phyloP scores from a whole-genome alignment of 345 rosid species.

The Diplotaxis tenuifolia region DNA sequence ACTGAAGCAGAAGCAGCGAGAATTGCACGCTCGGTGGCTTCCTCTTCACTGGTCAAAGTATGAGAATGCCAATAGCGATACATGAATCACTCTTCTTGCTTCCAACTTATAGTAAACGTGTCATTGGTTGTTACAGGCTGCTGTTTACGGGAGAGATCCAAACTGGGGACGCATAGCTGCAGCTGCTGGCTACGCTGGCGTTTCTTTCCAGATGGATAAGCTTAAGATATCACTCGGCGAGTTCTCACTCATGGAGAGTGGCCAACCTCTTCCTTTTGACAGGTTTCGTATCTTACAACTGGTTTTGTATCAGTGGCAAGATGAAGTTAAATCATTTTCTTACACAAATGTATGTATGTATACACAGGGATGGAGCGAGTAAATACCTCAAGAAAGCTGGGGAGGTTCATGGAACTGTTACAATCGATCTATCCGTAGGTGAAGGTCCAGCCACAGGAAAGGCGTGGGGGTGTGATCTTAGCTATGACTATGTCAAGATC shows the following conservation, averaged over 20 bases:
- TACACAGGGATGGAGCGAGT: slow-evolving; percentile 61
- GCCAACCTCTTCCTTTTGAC: slow-evolving; percentile 84
- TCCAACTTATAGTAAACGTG: neutral
- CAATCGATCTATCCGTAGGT: slow-evolving; percentile 61
- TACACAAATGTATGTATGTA: neutral
- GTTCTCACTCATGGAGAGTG: slow-evolving; percentile 81
- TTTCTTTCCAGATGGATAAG: slow-evolving; percentile 57
- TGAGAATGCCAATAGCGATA: neutral
- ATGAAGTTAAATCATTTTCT: neutral
- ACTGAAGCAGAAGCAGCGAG: slow-evolving; percentile 79
- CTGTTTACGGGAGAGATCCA: slow-evolving; percentile 93
- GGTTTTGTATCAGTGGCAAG: neutral
- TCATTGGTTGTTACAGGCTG: slow-evolving; percentile 54
- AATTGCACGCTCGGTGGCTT: slow-evolving; percentile 88
- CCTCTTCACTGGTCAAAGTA: slow-evolving; percentile 95
- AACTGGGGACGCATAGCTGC: slow-evolving; percentile 96
- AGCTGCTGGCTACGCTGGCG: slow-evolving; percentile 90
- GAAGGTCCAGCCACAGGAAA: slow-evolving; percentile 58
- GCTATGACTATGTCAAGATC: slow-evolving; percentile 84
- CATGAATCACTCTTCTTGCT: slow-evolving; percentile 3
- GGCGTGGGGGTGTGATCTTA: slow-evolving; percentile 94
- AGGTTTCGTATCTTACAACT: neutral
- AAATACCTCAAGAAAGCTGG: slow-evolving; percentile 72
- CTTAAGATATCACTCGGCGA: slow-evolving; percentile 72
- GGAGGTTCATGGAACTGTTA: slow-evolving; percentile 74